Evolutionary conservation across 192 early-diverging fungal genomes (phyloP), one percentile per base, ranked within the genome.

Genomic region (Umbelopsis isabellina): DNA sequence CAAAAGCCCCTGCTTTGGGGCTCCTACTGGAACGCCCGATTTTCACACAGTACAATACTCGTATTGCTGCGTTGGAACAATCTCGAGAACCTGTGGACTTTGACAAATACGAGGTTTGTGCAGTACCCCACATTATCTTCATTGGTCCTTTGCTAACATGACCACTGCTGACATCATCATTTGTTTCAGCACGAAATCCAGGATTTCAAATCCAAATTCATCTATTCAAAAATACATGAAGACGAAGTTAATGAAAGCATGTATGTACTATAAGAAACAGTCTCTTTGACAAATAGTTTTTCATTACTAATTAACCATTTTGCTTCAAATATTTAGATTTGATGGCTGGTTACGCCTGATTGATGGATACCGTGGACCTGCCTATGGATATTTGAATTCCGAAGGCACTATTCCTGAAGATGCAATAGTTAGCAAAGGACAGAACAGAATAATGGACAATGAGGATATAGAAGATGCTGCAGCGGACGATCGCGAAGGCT

Each of bases 1-100:
- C 98, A 68, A 98, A 97, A 81, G 98, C 95, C 16, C 98, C 98
- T 11, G 91, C 90, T 9, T 80, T 95, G 8, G 97, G 97, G 13
- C 79, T 98, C 35, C 81, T 97, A 58, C 82, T 98, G n/a, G 93
- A 97, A 65, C 82, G 84, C 65, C 86, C 86, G 15, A 79, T 93
- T 46, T 93, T 91, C 72, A 78, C 83, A 13, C 82, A 80, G 10
- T 93, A 91, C 71, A 95, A 93, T 71, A 74, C 78, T 67, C 84
- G 82, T 74, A 71, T 48, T 49, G 68, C 68, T 27, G 52, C 12
- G 20, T 72, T 72, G 20, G 44, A 79, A 33, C 75, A 72, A 1
- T 47, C 75, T 6, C 75, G 78, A 30, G 75, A 75, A 1, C 72
- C 79, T 0, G 73, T 94, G 33, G 72, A 71, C 3, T 94, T 91